Evolutionary conservation across 768 basidiomycete genomes (phyloP).

Genomic region (Cystobasidium ongulense): DNA sequence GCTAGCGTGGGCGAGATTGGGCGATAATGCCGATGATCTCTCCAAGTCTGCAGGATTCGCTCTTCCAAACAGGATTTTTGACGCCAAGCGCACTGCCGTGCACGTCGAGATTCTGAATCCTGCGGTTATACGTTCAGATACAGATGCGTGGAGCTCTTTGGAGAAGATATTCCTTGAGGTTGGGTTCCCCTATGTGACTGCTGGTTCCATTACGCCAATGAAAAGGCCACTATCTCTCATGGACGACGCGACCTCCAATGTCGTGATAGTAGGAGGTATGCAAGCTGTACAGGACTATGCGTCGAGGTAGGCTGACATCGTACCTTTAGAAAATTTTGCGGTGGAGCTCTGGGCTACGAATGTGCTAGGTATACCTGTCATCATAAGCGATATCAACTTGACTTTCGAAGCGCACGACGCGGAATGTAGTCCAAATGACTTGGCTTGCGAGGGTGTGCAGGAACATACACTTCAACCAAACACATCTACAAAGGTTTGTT

Average conservation of each 20-base stretch:
- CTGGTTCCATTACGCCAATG: background rate
- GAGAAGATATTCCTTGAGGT: constrained; percentile 6
- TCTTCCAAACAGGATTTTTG: background rate
- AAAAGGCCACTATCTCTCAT: background rate
- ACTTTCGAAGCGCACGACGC: constrained; percentile 24
- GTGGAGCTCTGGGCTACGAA: constrained; percentile 45
- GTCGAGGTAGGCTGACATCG: too few species aligned
- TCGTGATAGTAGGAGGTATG: constrained; percentile 9
- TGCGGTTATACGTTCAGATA: background rate
- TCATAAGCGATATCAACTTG: constrained; percentile 39
- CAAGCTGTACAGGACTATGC: background rate
- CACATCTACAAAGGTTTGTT: constrained; percentile 19
- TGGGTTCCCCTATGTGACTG: background rate
- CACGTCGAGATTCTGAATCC: constrained; percentile 51
- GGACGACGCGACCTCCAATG: background rate
- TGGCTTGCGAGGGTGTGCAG: background rate
- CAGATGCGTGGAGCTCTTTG: constrained; percentile 18
- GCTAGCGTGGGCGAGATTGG: constrained; percentile 60
- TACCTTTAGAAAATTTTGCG: constrained; percentile 38
- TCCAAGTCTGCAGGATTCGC: background rate
- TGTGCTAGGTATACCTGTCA: constrained; percentile 45
- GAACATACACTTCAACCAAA: constrained; percentile 10
- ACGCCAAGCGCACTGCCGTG: constrained; percentile 54
- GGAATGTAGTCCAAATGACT: background rate
- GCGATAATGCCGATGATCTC: background rate